These are phyloP conservation scores for Hevea brasiliensis DNA, from an alignment of 345 rosid genomes.

Conservation along the genomic window DNA sequence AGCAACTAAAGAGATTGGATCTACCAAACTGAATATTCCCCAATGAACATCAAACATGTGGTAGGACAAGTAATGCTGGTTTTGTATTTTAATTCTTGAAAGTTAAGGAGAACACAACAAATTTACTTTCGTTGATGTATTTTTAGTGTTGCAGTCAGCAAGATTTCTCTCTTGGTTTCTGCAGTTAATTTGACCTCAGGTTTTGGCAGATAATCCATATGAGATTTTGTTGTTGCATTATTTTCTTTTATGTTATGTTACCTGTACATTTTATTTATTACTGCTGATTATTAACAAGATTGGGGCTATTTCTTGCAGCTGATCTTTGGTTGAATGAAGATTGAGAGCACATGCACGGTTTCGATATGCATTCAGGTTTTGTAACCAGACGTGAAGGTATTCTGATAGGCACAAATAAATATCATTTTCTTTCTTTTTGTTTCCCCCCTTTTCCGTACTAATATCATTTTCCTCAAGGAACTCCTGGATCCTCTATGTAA, in stretches of 20 bases:
- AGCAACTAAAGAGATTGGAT: not conserved
- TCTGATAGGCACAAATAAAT: not conserved
- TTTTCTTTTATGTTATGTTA: not conserved
- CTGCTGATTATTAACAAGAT: constrained; percentile 1
- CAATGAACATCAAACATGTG: not conserved
- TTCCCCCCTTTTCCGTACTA: not conserved
- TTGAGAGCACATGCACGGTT: not conserved
- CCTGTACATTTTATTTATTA: not conserved
- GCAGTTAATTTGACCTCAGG: not conserved
- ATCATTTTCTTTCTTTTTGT: not conserved
- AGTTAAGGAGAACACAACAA: not conserved
- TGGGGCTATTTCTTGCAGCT: not conserved
- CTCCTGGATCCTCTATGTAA: not conserved
- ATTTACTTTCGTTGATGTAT: not conserved
- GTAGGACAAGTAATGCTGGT: not conserved
- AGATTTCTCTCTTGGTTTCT: not conserved
- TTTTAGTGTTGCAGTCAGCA: not conserved
- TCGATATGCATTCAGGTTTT: not conserved
- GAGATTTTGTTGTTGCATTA: not conserved
- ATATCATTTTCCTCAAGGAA: not conserved
- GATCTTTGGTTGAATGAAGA: not conserved
- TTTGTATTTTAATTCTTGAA: not conserved
- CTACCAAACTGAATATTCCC: not conserved
- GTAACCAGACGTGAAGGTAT: not conserved
- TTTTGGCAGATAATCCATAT: not conserved